phyloP scores from a whole-genome alignment of 2,329 filamentous ascomycete genomes.

The Claviceps sp. region DNA sequence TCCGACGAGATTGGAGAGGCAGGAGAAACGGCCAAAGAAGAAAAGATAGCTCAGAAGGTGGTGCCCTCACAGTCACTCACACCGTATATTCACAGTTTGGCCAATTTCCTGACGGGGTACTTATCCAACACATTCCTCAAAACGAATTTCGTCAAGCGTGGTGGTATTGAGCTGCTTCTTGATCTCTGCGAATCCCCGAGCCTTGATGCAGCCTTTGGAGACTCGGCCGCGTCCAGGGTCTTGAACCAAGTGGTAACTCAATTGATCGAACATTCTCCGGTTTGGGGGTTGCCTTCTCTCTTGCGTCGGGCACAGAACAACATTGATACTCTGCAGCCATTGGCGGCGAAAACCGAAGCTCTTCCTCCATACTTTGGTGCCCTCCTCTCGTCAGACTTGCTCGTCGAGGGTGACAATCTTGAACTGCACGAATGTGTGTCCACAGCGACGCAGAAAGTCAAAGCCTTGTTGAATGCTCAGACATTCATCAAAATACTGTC shows the following conservation, averaged over 20 bases:
- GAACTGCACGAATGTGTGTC: slow-evolving; percentile 28
- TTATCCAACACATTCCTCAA: slow-evolving; percentile 63
- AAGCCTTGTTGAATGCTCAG: slow-evolving; percentile 65
- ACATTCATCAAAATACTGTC: slow-evolving; percentile 63
- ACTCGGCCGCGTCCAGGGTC: slow-evolving; percentile 52
- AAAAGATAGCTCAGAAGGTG: slow-evolving; percentile 6
- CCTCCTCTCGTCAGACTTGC: slow-evolving; percentile 38
- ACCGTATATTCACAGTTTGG: slow-evolving; percentile 61
- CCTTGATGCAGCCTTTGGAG: slow-evolving; percentile 48
- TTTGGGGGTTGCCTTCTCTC: slow-evolving; percentile 70
- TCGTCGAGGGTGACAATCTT: slow-evolving; percentile 18
- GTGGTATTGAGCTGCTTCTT: slow-evolving; percentile 71
- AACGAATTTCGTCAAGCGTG: slow-evolving; percentile 58
- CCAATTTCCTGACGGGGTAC: slow-evolving; percentile 63
- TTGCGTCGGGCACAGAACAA: slow-evolving; percentile 59
- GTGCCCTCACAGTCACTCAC: slow-evolving; percentile 30
- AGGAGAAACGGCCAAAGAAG: slow-evolving; percentile 5
- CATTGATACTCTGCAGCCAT: slow-evolving; percentile 52
- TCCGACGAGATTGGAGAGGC: slow-evolving; percentile 30
- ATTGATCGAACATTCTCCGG: slow-evolving; percentile 67
- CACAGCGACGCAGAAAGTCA: slow-evolving; percentile 63
- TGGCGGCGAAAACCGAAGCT: slow-evolving; percentile 39
- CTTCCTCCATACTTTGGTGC: slow-evolving; percentile 57
- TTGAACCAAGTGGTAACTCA: slow-evolving; percentile 62
- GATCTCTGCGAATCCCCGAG: slow-evolving; percentile 75